These are phyloP conservation scores for Dictyostelium discoideum DNA, from an alignment of 78 protist genomes.

Conservation along the genomic window dicty_2.7 NC_007090.3:1678501-1679000, in stretches of 20 bases:
- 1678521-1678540: conserved; percentile 53
- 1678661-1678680: conserved; percentile 22
- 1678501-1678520: conserved; percentile 71
- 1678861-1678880: not conserved
- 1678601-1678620: conserved; percentile 13
- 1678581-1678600: conserved; percentile 70
- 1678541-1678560: conserved; percentile 17
- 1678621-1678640: not conserved
- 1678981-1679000: conserved; percentile 18
- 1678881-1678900: conserved; percentile 44
- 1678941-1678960: conserved; percentile 26
- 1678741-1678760: conserved; percentile 5
- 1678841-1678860: not conserved
- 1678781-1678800: conserved; percentile 61
- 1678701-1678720: conserved; percentile 80
- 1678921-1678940: conserved; percentile 62
- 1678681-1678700: conserved; percentile 21
- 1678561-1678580: conserved; percentile 41
- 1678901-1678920: conserved; percentile 18
- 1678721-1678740: conserved; percentile 16
- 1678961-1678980: not conserved
- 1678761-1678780: conserved; percentile 61
- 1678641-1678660: conserved; percentile 38
- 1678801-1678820: not conserved
- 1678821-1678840: not conserved